Evolutionary conservation across 139 green algal genomes (phyloP).

Genomic region (Micractinium conductrix): DNA sequence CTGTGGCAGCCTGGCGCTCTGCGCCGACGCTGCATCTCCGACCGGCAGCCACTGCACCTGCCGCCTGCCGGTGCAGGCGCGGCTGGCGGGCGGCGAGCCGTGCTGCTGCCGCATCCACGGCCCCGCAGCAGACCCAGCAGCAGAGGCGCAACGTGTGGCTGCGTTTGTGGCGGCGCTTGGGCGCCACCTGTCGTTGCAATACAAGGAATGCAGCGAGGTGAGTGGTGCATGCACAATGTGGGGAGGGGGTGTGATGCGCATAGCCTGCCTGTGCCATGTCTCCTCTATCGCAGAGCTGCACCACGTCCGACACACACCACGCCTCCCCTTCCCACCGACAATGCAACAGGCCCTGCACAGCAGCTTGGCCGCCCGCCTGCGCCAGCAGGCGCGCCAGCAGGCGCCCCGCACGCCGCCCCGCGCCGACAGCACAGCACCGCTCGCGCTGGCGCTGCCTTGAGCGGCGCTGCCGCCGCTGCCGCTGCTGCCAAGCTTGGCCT

Average conservation of each 20-base stretch:
- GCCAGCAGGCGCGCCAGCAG: neutral
- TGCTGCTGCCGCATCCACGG: neutral
- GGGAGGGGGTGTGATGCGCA: too few species aligned
- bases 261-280: too few species aligned
- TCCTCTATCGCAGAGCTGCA: neutral
- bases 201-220: conserved; percentile 4
- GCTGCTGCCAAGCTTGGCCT: too few species aligned
- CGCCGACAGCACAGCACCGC: neutral
- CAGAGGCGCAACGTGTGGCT: too few species aligned
- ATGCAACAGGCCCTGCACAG: neutral
- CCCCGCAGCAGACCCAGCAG: neutral
- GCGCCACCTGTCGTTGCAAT: neutral
- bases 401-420: too few species aligned
- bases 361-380: neutral
- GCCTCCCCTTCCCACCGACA: neutral
- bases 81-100: neutral
- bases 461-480: too few species aligned
- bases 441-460: neutral
- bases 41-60: neutral
- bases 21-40: neutral
- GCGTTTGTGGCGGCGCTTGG: neutral
- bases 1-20: neutral
- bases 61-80: neutral
- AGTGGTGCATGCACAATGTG: neutral
- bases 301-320: neutral